Evolutionary conservation across 176 grass and related monocot genomes (phyloP).

Genomic region (Thinopyrum elongatum): DNA sequence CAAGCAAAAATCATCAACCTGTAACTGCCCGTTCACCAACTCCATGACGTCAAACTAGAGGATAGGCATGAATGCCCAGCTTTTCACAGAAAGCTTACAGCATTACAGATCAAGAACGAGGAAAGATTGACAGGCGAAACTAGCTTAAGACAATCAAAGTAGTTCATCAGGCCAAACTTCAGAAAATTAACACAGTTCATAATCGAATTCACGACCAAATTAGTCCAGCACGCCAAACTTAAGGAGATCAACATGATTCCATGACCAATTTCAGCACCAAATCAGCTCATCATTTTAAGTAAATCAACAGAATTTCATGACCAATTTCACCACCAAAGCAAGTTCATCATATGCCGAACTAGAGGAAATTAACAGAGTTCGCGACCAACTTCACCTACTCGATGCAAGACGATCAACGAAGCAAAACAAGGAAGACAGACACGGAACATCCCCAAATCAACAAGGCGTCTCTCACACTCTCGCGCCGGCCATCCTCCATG

Average conservation of each 20-base stretch:
- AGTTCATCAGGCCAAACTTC: too few relatives aligned
- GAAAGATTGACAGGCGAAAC: too few relatives aligned
- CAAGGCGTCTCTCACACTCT: background rate
- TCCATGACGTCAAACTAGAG: too few relatives aligned
- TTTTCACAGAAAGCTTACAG: too few relatives aligned
- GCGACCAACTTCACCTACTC: background rate
- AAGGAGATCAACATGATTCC: background rate
- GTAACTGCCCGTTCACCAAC: too few relatives aligned
- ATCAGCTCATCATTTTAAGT: background rate
- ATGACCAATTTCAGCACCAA: background rate
- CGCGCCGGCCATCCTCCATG: too few relatives aligned
- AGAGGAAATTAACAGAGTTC: background rate
- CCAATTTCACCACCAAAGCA: background rate
- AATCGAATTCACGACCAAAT: background rate
- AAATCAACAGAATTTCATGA: background rate
- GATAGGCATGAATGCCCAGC: too few relatives aligned
- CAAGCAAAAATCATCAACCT: too few relatives aligned
- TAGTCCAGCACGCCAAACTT: background rate
- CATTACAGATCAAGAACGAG: too few relatives aligned
- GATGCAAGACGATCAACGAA: background rate
- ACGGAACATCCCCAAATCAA: background rate
- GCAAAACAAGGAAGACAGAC: background rate
- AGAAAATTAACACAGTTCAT: background rate
- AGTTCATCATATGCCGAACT: background rate
- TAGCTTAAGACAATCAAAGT: too few relatives aligned